These are phyloP conservation scores for Phytopythium cucurbitacearum DNA, from an alignment of 352 stramenopile genomes.

Conservation along the genomic window DNA sequence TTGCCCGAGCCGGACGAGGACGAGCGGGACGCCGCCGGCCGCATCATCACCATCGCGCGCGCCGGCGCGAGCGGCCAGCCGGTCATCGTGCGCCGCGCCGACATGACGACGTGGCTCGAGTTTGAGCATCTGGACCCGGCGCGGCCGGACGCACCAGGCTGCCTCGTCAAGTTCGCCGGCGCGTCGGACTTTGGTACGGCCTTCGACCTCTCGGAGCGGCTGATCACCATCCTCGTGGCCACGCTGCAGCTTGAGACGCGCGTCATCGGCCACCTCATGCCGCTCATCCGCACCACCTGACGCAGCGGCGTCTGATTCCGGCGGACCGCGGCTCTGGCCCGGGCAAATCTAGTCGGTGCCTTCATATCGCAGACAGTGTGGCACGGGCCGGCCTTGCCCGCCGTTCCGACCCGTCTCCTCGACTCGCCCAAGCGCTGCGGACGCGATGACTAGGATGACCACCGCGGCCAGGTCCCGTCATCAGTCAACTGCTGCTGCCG, in stretches of 20 bases:
- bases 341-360: neutral
- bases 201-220: conserved; percentile 28
- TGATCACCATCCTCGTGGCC: conserved; percentile 32
- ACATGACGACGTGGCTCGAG: conserved; percentile 34
- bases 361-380: neutral
- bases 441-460: too few species aligned
- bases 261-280: conserved; percentile 22
- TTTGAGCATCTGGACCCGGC: conserved; percentile 27
- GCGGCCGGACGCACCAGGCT: conserved; percentile 15
- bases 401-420: too few species aligned
- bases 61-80: neutral
- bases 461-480: too few species aligned
- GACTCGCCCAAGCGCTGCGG: too few species aligned
- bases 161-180: conserved; percentile 27
- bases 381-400: too few species aligned
- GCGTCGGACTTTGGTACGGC: conserved; percentile 34
- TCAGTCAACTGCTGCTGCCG: too few species aligned
- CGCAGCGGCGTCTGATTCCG: too few species aligned
- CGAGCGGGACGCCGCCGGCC: neutral
- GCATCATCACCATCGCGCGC: neutral
- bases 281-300: conserved; percentile 6
- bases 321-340: conserved; percentile 3
- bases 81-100: conserved; percentile 16
- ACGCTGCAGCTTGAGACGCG: conserved; percentile 28
- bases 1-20: conserved; percentile 12